A percentile compares a stretch with the other conserved stretches of the same genome.
Conservation (phyloP, 768 basidiomycete genomes). For the Hydnomerulius pinastri region DNA sequence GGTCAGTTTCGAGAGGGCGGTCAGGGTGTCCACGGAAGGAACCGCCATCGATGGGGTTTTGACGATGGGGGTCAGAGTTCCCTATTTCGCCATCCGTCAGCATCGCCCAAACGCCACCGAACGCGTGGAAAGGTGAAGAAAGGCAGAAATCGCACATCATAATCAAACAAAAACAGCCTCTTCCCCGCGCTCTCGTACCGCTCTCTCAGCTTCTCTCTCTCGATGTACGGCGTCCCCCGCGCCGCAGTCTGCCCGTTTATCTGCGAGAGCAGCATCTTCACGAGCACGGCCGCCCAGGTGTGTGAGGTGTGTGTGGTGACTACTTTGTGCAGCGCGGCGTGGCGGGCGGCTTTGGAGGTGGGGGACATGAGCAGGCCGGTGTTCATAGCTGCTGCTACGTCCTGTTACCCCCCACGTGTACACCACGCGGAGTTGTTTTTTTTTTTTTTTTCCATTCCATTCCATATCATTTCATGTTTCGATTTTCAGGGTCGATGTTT, state of each 20-base stretch:
- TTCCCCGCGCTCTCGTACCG: constrained; percentile 74
- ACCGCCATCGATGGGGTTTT: constrained; percentile 87
- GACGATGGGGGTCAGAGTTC: constrained; percentile 96
- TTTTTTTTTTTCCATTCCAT: too few relatives aligned
- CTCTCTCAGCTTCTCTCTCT: constrained; percentile 55
- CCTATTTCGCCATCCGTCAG: constrained; percentile 45
- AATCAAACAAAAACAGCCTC: constrained; percentile 92
- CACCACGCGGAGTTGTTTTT: too few relatives aligned
- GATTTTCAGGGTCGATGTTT: too few relatives aligned
- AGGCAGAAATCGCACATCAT: constrained; percentile 91
- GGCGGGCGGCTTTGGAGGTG: constrained; percentile 72
- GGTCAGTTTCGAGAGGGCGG: constrained; percentile 70
- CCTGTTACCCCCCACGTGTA: constrained; percentile 43
- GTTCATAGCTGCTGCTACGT: constrained; percentile 89
- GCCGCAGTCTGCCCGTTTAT: constrained; percentile 79
- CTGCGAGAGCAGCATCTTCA: constrained; percentile 85
- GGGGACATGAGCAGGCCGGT: constrained; percentile 80
- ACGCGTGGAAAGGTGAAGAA: too few relatives aligned
- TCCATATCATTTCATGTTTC: too few relatives aligned
- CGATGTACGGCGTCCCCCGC: constrained; percentile 82
- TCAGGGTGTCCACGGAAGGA: constrained; percentile 73
- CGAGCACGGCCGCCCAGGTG: constrained; percentile 89
- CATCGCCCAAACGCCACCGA: too few relatives aligned
- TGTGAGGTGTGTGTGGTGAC: constrained; percentile 94
- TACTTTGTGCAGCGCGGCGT: constrained; percentile 74